Evolutionary conservation across 2,329 filamentous ascomycete species (phyloP).

Genomic region (Sporothrix brunneoviolacea): DNA sequence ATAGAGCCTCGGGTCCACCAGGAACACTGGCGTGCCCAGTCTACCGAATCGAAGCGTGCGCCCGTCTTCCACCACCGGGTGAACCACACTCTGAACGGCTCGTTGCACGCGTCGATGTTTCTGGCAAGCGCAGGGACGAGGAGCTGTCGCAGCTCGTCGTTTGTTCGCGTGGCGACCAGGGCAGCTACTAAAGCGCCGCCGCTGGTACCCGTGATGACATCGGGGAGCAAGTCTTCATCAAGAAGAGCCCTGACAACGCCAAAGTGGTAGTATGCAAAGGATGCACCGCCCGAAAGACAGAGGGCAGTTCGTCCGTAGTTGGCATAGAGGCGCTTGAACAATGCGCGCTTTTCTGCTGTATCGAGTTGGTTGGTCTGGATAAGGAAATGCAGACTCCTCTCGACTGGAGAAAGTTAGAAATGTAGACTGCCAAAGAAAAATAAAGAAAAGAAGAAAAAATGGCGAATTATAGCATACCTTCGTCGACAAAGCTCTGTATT

Average conservation of each 20-base stretch:
- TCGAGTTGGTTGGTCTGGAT: constrained; percentile 60
- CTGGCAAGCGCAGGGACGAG: constrained; percentile 81
- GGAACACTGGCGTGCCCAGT: constrained; percentile 77
- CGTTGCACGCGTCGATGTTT: constrained; percentile 78
- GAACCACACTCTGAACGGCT: constrained; percentile 68
- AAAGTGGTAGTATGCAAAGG: constrained; percentile 95
- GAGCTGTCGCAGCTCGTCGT: constrained; percentile 80
- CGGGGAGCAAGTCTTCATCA: constrained; percentile 76
- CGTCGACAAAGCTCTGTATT: constrained; percentile 84
- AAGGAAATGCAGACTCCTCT: constrained; percentile 60
- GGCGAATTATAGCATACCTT: constrained; percentile 41
- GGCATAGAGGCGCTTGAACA: constrained; percentile 83
- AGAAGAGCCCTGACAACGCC: constrained; percentile 85
- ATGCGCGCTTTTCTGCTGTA: constrained; percentile 64
- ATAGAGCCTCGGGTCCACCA: constrained; percentile 91
- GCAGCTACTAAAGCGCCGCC: constrained; percentile 87
- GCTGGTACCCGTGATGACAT: constrained; percentile 94
- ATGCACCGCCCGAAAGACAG: constrained; percentile 86
- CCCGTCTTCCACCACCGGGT: constrained; percentile 87
- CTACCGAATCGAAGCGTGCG: constrained; percentile 85
- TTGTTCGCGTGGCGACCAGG: constrained; percentile 79
- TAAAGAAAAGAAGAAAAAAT: background rate
- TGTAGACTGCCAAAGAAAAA: background rate
- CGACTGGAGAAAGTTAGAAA: constrained; percentile 40
- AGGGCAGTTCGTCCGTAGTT: constrained; percentile 91